These are phyloP conservation scores for Chiua virens DNA, from an alignment of 768 basidiomycete genomes.

Conservation along the genomic window DNA sequence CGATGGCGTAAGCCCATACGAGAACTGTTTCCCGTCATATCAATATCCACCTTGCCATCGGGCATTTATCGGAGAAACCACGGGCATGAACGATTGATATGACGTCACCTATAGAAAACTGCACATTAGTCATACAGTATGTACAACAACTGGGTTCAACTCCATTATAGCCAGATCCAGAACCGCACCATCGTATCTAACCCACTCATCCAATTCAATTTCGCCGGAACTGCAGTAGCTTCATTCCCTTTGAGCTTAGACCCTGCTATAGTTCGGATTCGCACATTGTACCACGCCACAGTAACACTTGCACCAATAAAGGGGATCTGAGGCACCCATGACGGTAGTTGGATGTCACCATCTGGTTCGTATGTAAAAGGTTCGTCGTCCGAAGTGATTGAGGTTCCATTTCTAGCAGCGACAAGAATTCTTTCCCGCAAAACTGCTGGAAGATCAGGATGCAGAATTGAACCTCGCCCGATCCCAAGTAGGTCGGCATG, in stretches of 20 bases:
- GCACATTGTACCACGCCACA: slow-evolving; percentile 67
- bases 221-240: slow-evolving; percentile 13
- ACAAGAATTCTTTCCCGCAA: slow-evolving; percentile 24
- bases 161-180: slow-evolving; percentile 45
- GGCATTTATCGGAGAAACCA: slow-evolving; percentile 1
- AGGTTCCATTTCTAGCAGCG: slow-evolving; percentile 4
- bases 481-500: slow-evolving; percentile 79
- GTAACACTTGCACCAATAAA: slow-evolving; percentile 64
- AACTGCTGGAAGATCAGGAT: slow-evolving; percentile 57
- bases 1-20: background rate
- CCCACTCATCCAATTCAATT: slow-evolving; percentile 25
- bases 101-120: background rate
- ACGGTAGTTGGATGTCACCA: slow-evolving; percentile 18
- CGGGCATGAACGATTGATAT: background rate
- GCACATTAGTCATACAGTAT: background rate
- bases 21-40: background rate
- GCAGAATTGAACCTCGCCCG: slow-evolving; percentile 62
- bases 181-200: slow-evolving; percentile 41
- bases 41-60: background rate
- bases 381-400: slow-evolving; percentile 19
- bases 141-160: slow-evolving; percentile 2
- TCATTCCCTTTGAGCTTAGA: slow-evolving; percentile 5
- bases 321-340: slow-evolving; percentile 45
- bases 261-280: slow-evolving; percentile 51
- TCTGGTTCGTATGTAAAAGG: slow-evolving; percentile 44